Conservation (phyloP, 345 rosid genomes). For the Acer campestre region DNA sequence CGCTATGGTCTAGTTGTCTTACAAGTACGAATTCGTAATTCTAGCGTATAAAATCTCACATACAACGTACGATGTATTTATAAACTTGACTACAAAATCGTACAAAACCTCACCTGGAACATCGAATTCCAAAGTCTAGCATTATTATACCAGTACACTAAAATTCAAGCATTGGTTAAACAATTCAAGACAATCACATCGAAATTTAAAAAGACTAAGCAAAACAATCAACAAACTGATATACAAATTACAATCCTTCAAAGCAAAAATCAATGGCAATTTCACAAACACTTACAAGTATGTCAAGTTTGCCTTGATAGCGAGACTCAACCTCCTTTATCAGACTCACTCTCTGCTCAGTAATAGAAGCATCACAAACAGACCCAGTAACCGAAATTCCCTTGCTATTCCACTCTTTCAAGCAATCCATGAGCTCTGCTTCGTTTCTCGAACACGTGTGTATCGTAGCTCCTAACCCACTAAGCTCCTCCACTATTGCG, state of each 20-base stretch:
- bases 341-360: constrained; percentile 54
- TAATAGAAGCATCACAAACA: constrained; percentile 64
- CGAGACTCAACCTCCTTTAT: constrained; percentile 50
- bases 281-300: constrained; percentile 49
- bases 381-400: constrained; percentile 74
- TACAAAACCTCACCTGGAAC: neutral
- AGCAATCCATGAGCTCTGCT: constrained; percentile 55
- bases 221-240: neutral
- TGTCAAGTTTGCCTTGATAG: constrained; percentile 63
- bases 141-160: too few relatives aligned
- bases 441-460: constrained; percentile 83
- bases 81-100: neutral
- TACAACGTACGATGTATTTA: neutral
- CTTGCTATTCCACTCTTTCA: constrained; percentile 56
- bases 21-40: neutral
- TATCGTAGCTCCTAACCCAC: constrained; percentile 65
- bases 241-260: neutral
- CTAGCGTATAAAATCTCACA: neutral
- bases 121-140: neutral
- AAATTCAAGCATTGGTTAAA: too few relatives aligned
- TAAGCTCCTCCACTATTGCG: constrained; percentile 75
- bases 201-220: neutral
- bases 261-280: neutral
- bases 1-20: neutral
- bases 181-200: neutral